Evolutionary conservation across 202 grass and related monocot genomes (phyloP), one percentile per base, ranked within the genome.

Genomic region (Carex arenaria): DNA sequence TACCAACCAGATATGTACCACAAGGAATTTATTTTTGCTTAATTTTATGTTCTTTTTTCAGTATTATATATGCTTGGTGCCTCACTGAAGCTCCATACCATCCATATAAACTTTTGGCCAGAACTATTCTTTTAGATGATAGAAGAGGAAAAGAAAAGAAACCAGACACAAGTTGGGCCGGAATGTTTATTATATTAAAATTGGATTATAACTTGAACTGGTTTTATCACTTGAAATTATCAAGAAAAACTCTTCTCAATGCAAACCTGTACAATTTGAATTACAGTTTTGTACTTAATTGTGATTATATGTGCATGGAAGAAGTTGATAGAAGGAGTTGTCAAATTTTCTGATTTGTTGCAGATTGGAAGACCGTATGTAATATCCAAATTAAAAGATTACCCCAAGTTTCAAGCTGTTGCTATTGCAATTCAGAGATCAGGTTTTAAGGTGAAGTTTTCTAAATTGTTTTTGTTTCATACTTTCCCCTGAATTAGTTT

Each of bases 351-450:
- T 87, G 51, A 62, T 76, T 52, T 70, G 40, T 23, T 85, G 72
- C 91, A 98, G 95, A 92, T 98, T 62, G 95, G 91, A 71, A 95
- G 91, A 81, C 84, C 87, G 28, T 98, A 93, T 89, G 95, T 98
- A 83, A 90, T 95, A 34, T 90, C 92, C 66, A 98, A 93, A 85
- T 86, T 94, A 84, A 92, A 93, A 89, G 95, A 98, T 75, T 93
- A 95, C 79, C 92, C 92, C 47, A 94, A 93, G 28, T 98, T 98
- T 90, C 95, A 98, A 89, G 95, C 93, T 47, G 93, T 98, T 85
- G 93, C 93, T 85, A 92, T 91, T 93, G 95, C 95, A 10, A 98
- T 95, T 57, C 83, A 98, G 89, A 92, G 95, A 89, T 98, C 95
- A 85, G 95, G 95, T 36, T 95, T 98, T 86, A 98, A 98, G 95